Evolutionary conservation across 1,139 yeast species (phyloP).

Genomic region (Magnusiomyces tetraspermus): DNA sequence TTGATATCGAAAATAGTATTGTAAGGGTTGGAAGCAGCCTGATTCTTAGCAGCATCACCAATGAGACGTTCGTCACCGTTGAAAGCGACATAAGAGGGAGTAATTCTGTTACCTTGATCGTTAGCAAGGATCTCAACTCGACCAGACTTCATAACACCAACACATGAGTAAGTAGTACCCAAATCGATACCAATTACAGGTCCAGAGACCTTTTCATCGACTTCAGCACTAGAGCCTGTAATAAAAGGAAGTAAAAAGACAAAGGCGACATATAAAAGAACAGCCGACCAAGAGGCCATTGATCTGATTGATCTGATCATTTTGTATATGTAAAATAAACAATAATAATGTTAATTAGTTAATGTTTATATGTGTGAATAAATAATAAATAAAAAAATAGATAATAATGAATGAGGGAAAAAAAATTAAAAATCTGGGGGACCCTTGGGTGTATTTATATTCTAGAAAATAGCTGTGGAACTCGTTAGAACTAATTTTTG

Average conservation of each 20-base stretch:
- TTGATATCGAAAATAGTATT: constrained; percentile 81
- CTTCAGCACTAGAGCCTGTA: constrained; percentile 39
- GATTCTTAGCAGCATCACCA: constrained; percentile 95
- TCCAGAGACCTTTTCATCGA: constrained; percentile 45
- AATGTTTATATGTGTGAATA: background rate
- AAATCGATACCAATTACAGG: constrained; percentile 78
- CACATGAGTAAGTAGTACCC: constrained; percentile 90
- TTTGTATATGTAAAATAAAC: constrained; percentile 25
- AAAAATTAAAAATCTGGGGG: too few species aligned
- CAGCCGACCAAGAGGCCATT: constrained; percentile 41
- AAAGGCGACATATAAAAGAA: constrained; percentile 48
- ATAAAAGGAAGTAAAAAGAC: constrained; percentile 53
- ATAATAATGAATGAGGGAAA: constrained; percentile 3
- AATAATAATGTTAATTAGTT: too few species aligned
- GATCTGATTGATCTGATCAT: constrained; percentile 20
- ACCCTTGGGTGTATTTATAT: too few species aligned
- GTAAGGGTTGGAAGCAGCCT: constrained; percentile 70
- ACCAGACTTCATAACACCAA: constrained; percentile 87
- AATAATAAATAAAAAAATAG: constrained; percentile 3
- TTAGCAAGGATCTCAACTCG: constrained; percentile 88
- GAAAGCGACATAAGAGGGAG: too few species aligned
- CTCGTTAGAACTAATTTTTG: too few species aligned
- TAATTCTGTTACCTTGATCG: too few species aligned
- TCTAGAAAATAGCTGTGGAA: too few species aligned
- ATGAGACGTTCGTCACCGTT: too few species aligned